phyloP scores from a whole-genome alignment of 176 grass and related monocot genomes.

The Oryza officinalis region DNA sequence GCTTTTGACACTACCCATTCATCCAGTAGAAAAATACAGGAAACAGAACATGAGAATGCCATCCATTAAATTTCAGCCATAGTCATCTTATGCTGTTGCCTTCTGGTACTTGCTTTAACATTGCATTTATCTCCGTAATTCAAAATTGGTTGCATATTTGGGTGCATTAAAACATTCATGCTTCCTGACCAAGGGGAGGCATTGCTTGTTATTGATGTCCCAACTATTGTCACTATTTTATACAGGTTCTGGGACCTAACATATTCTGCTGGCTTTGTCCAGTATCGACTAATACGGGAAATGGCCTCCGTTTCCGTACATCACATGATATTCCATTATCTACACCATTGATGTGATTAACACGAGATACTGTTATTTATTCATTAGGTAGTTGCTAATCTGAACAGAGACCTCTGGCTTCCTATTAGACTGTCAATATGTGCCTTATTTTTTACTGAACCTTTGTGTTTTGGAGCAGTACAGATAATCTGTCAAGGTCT shows the following conservation, averaged over 20 bases:
- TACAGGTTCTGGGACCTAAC: constrained; percentile 72
- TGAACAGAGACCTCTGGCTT: background rate
- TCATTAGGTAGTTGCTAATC: constrained; percentile 24
- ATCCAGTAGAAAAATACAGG: background rate
- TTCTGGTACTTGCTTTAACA: no score
- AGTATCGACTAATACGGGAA: constrained; percentile 49
- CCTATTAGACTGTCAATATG: background rate
- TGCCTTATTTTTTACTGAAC: constrained; percentile 12
- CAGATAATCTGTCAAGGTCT: background rate
- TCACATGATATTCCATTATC: constrained; percentile 57
- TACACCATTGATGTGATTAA: constrained; percentile 44
- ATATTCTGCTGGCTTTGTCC: constrained; percentile 85
- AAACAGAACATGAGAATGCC: background rate
- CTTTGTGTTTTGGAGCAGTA: constrained; percentile 10
- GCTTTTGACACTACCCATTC: background rate
- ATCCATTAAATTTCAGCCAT: background rate
- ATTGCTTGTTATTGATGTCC: background rate
- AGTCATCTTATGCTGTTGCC: background rate
- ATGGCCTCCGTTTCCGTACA: constrained; percentile 66
- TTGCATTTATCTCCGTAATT: background rate
- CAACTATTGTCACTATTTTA: background rate
- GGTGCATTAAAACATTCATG: background rate
- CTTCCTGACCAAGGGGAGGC: background rate
- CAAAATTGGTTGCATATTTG: background rate
- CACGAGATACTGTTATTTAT: constrained; percentile 41